Evolutionary conservation across 192 early-diverging fungal genomes (phyloP), one percentile per base, ranked within the genome.

Genomic region (Phycomyces blakesleeanus): DNA sequence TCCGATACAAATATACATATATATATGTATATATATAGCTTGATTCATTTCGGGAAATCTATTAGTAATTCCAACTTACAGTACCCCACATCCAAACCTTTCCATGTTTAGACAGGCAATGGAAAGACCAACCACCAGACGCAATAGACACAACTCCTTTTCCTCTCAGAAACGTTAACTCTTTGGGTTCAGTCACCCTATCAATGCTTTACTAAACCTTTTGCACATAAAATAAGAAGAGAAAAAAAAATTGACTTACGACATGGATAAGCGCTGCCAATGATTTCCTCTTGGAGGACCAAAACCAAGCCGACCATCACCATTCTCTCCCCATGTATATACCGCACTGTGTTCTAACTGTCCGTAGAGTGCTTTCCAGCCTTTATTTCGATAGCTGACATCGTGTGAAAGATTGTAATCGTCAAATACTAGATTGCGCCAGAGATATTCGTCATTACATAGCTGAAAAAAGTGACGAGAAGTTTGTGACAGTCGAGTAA

Each of bases 41-140:
- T 22, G 15, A 40, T 38, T 29, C 20, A 24, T 11, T 38, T 12
- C 6, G 20, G 22, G 5, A 21, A 64, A 39, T 37, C 50, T 29
- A 64, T n/a, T n/a, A n/a, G n/a, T n/a, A n/a, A n/a, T n/a, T n/a
- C n/a, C 12, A 62, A 55, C 18, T 62, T 69, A 69, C 67, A 27
- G 50, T 62, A 29, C 67, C 67, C 67, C 67, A 69, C 29, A 61
- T 57, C 67, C 68, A 75, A 4, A 75, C 60, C 7, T 39, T 50
- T 12, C 73, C 73, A 40, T 57, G 15, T 25, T 57, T 51, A 61
- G 66, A 63, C 24, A 75, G 38, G 24, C 58, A 67, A 61, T 75
- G 73, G 49, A 75, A 75, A n/a, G 64, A 75, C 67, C 67, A 75
- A 26, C 67, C 67, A 12, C 73, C 73, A 37, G 73, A 68, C 22